These are phyloP conservation scores for Penicillium chermesinum DNA, from an alignment of 495 filamentous ascomycete species.

Conservation along the genomic window DNA sequence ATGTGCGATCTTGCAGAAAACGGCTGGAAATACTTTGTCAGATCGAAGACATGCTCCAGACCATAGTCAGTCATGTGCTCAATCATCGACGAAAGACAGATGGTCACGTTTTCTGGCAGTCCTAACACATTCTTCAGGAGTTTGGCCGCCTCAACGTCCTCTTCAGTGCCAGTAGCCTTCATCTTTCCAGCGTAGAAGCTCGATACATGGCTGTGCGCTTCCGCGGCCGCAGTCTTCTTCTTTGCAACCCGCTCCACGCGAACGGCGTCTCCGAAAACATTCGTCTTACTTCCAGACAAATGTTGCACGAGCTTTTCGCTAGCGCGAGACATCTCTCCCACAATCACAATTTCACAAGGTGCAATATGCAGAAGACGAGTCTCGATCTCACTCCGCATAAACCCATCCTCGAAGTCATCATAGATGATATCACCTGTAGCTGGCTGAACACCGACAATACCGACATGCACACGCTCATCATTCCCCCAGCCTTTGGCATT, in stretches of 20 bases:
- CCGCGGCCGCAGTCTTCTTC: constrained; percentile 74
- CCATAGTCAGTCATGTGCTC: constrained; percentile 90
- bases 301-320: constrained; percentile 92
- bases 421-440: constrained; percentile 95
- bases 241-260: constrained; percentile 73
- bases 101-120: constrained; percentile 77
- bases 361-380: constrained; percentile 91
- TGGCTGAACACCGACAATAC: constrained; percentile 91
- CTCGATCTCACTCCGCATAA: constrained; percentile 96
- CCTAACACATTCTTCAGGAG: constrained; percentile 83
- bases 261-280: constrained; percentile 87
- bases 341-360: constrained; percentile 93
- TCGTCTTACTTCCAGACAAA: constrained; percentile 80
- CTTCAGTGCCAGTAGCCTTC: constrained; percentile 50
- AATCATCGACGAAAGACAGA: constrained; percentile 96
- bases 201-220: constrained; percentile 83
- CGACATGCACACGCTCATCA: constrained; percentile 90
- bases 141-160: constrained; percentile 46
- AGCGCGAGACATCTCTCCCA: constrained; percentile 85
- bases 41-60: constrained; percentile 90
- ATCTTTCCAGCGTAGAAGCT: constrained; percentile 91
- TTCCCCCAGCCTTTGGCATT: constrained; percentile 80
- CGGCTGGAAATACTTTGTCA: constrained; percentile 96
- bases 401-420: constrained; percentile 94
- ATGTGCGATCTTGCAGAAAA: constrained; percentile 94